Evolutionary conservation across 441 rosid genomes (phyloP).

Genomic region (Brassica hybrid): DNA sequence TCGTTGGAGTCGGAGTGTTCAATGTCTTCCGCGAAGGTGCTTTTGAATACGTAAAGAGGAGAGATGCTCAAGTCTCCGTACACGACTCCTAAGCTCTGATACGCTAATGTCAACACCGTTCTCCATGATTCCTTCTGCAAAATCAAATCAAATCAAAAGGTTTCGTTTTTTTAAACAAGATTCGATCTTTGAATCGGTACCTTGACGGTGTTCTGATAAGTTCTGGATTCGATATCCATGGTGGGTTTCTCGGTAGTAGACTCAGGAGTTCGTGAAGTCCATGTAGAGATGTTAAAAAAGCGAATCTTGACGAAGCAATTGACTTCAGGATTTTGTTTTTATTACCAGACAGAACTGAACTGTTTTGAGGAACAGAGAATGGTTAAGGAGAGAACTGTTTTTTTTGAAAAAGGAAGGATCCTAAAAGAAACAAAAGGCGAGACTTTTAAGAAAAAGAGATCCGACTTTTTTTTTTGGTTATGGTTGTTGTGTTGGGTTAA

Average conservation of each 20-base stretch:
- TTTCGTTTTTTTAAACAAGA: too few relatives aligned
- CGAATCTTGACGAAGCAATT: background rate
- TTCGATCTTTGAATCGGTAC: too few relatives aligned
- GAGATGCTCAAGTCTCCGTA: conserved; percentile 96
- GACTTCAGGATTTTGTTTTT: background rate
- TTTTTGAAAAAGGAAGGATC: background rate
- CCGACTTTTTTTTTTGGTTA: conserved; percentile 13
- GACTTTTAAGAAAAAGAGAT: conserved; percentile 33
- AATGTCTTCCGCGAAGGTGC: conserved; percentile 90
- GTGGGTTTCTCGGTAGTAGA: background rate
- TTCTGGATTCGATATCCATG: conserved; percentile 76
- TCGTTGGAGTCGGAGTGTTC: conserved; percentile 86
- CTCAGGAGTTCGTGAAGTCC: conserved; percentile 41
- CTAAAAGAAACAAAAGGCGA: conserved; percentile 13
- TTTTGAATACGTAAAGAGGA: conserved; percentile 86
- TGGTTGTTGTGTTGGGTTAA: conserved; percentile 7
- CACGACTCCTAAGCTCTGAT: conserved; percentile 93
- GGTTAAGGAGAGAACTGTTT: conserved; percentile 3
- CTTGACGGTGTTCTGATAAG: conserved; percentile 54
- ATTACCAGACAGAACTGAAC: conserved; percentile 34
- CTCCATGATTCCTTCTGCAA: conserved; percentile 91
- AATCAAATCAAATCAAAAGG: background rate
- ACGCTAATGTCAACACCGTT: conserved; percentile 84
- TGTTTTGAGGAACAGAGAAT: conserved; percentile 49
- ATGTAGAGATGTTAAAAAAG: conserved; percentile 33